phyloP scores from a whole-genome alignment of 257 asterid genomes.

The Nicotiana benthamiana region DNA sequence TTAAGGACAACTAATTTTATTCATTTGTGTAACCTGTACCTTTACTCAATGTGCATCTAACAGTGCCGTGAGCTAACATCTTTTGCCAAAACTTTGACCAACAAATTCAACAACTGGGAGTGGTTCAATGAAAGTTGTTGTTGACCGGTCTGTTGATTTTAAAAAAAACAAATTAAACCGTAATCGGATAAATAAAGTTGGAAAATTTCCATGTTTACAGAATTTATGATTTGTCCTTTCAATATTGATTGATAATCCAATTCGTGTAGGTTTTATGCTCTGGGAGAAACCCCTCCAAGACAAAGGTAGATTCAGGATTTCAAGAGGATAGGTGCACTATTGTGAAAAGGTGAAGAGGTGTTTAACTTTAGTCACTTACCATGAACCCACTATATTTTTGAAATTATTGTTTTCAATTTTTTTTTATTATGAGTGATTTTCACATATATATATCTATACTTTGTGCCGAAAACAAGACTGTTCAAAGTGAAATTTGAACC shows the following conservation, averaged over 20 bases:
- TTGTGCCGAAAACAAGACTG: too few relatives aligned
- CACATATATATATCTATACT: too few relatives aligned
- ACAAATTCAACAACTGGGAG: slow-evolving; percentile 93
- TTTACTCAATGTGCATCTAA: slow-evolving; percentile 87
- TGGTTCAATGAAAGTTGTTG: slow-evolving; percentile 96
- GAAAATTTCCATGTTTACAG: neutral
- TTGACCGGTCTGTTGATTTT: slow-evolving; percentile 66
- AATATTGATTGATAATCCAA: slow-evolving; percentile 94
- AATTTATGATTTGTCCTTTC: slow-evolving; percentile 29
- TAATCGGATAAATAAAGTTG: neutral
- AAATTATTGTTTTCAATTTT: too few relatives aligned
- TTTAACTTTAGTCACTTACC: too few relatives aligned
- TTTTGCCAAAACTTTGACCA: slow-evolving; percentile 74
- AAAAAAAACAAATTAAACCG: neutral
- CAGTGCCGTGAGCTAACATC: slow-evolving; percentile 71
- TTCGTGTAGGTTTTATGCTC: slow-evolving; percentile 93
- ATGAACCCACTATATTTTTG: too few relatives aligned
- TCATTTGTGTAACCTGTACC: slow-evolving; percentile 28
- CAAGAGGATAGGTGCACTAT: too few relatives aligned
- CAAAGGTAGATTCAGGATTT: too few relatives aligned
- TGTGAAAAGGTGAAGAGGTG: too few relatives aligned
- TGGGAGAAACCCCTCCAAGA: too few relatives aligned
- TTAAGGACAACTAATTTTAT: neutral
- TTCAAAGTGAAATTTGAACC: too few relatives aligned
- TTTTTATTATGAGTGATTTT: too few relatives aligned